A percentile compares a stretch with the other conserved stretches of the same genome.
These are phyloP conservation scores for Cyanidioschyzon merolae DNA, from an alignment of 23 red algal genomes.

Conservation along the genomic window DNA sequence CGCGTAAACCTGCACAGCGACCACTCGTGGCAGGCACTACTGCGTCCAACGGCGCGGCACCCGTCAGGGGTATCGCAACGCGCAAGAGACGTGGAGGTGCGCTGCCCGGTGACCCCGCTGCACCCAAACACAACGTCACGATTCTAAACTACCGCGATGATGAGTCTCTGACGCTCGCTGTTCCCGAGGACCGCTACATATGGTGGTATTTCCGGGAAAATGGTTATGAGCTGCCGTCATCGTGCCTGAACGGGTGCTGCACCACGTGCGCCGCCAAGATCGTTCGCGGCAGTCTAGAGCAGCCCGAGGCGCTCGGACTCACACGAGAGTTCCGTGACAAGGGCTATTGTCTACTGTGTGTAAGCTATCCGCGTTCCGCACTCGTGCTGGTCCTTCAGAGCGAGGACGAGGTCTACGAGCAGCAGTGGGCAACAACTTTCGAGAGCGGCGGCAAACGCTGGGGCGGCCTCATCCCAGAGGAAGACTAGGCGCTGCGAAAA, in stretches of 20 bases:
- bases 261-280: constrained; percentile 93
- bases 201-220: constrained; percentile 74
- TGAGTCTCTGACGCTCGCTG: constrained; percentile 23
- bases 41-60: not conserved
- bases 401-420: constrained; percentile 92
- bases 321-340: constrained; percentile 50
- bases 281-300: constrained; percentile 29
- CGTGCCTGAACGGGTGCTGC: constrained; percentile 91
- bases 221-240: constrained; percentile 53
- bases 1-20: too few relatives aligned
- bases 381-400: constrained; percentile 62
- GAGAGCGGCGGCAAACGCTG: constrained; percentile 80
- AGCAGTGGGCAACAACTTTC: constrained; percentile 83
- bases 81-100: not conserved
- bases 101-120: constrained; percentile 13
- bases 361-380: constrained; percentile 67
- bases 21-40: not conserved
- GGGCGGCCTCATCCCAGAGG: constrained; percentile 73
- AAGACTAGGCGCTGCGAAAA: constrained; percentile 34
- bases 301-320: constrained; percentile 72
- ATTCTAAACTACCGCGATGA: constrained; percentile 37
- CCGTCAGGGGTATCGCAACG: not conserved
- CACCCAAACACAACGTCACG: constrained; percentile 51
- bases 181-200: constrained; percentile 96
- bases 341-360: constrained; percentile 85